Base-by-base conservation (phyloP, 1,284 basidiomycete genomes). In the Cutaneotrichosporon curvatum region DNA sequence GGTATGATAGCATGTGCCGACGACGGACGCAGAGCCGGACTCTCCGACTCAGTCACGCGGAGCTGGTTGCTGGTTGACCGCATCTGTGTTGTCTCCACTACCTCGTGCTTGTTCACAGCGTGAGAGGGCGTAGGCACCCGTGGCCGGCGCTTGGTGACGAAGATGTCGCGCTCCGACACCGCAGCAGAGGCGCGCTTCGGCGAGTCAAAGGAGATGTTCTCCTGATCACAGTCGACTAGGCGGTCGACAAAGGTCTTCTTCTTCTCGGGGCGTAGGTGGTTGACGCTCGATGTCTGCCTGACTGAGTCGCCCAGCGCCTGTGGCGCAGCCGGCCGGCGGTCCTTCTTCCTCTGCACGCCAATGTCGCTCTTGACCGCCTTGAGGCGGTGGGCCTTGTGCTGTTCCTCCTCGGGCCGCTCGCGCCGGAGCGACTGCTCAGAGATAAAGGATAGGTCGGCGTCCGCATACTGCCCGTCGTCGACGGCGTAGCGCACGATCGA, bases 401-500 rank as follows among this genome's bases (percentile, higher is more conserved):
- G 43, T 36, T 48, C 41, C 36, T 47, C 44, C 19, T 41, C 28
- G 4, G 32, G 12, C 2, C 38, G 41, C 4, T 42, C 30, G 21
- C 40, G 41, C 14, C 30, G 38, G 15, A 19, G 35, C 19, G 35
- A n/a, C 39, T 53, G 45, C 21, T 40, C 31, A n/a, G 37, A 36
- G 22, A 36, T 3, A 25, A 31, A 34, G 7, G 33, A 43, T 41
- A 10, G 49, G 48, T 44, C 45, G 41, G 11, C 38, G 40, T 6
- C 57, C 40, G 18, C 49, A 22, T 11, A 43, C 30, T 22, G 43
- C 21, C 21, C 28, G 11, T 45, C 56, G 8, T 67, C 68, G 9
- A 45, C 55, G 8, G 67, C 70, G 8, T 59, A 58, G 16, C 68
- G 59, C 12, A 70, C 63, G 46, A 72, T 69, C 36, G 64, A 59